phyloP scores from a whole-genome alignment of 73 alveolate genomes.

The Halteria grandinella region DNA sequence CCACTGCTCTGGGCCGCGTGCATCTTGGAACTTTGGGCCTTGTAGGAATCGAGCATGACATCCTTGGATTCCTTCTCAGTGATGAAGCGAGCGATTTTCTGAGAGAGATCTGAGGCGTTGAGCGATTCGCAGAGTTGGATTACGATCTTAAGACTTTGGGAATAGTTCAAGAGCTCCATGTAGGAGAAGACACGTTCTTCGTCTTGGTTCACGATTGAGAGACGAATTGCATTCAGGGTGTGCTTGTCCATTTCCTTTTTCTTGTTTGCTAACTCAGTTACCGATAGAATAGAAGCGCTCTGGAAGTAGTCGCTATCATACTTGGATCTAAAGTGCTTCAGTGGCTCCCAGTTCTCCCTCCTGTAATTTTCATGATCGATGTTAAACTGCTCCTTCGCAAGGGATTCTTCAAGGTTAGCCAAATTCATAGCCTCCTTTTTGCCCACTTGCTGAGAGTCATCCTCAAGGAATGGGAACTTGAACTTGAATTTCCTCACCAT shows the following conservation, averaged over 20 bases:
- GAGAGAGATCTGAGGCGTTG: conserved; percentile 16
- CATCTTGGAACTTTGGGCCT: too few relatives aligned
- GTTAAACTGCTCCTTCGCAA: not conserved
- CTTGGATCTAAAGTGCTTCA: conserved; percentile 47
- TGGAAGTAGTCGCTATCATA: not conserved
- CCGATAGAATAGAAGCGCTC: conserved; percentile 1
- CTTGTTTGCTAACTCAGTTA: conserved; percentile 14
- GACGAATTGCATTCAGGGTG: conserved; percentile 34
- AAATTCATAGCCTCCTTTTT: conserved; percentile 30
- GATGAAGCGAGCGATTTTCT: conserved; percentile 24
- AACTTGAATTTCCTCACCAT: conserved; percentile 18
- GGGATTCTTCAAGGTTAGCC: conserved; percentile 34
- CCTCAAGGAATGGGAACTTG: conserved; percentile 35
- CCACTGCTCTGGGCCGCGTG: too few relatives aligned
- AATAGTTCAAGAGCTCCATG: conserved; percentile 37
- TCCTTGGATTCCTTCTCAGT: conserved; percentile 25
- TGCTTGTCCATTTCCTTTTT: conserved; percentile 61
- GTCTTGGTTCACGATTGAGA: conserved; percentile 42
- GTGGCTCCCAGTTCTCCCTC: conserved; percentile 3
- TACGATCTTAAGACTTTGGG: conserved; percentile 15
- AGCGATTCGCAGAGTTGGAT: conserved; percentile 37
- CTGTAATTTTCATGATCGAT: conserved; percentile 10
- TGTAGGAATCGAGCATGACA: conserved; percentile 15
- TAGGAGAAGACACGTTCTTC: conserved; percentile 42
- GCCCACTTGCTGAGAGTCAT: conserved; percentile 1